Conservation (phyloP, 148 eudicot species). For the Amaranthus palmeri region DNA sequence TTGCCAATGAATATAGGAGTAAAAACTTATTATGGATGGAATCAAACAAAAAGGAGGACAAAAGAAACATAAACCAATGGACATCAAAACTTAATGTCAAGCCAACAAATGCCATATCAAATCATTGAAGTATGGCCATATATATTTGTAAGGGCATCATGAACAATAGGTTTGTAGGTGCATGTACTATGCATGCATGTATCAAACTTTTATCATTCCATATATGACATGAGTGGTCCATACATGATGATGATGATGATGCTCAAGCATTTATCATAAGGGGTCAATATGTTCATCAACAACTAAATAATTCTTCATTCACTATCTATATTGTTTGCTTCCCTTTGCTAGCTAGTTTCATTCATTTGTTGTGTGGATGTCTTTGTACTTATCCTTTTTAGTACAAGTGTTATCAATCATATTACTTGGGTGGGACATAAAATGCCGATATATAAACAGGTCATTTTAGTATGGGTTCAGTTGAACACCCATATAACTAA, state of each 20-base stretch:
- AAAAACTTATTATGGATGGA: too few relatives aligned
- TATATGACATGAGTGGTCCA: slow-evolving; percentile 23
- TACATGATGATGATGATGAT: slow-evolving; percentile 11
- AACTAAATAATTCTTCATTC: neutral
- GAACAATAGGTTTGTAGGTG: slow-evolving; percentile 4
- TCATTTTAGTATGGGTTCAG: too few relatives aligned
- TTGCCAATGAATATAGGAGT: neutral
- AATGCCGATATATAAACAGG: too few relatives aligned
- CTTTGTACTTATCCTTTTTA: slow-evolving; percentile 1
- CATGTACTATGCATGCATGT: slow-evolving; percentile 20
- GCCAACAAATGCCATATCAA: slow-evolving; percentile 6
- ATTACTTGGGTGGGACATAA: neutral
- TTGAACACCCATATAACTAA: too few relatives aligned
- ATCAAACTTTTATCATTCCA: slow-evolving; percentile 11
- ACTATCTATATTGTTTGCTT: slow-evolving; percentile 5
- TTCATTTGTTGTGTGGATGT: neutral
- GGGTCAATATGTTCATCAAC: slow-evolving; percentile 7
- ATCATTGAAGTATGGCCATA: slow-evolving; percentile 12
- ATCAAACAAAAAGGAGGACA: neutral
- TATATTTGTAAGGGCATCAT: neutral
- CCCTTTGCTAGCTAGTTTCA: slow-evolving; percentile 1
- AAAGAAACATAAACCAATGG: slow-evolving; percentile 1
- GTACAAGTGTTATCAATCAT: neutral
- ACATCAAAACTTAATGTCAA: neutral
- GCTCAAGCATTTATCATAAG: slow-evolving; percentile 14